phyloP scores from a whole-genome alignment of 2,329 filamentous ascomycete species.

The Cordyceps pruinosa region DNA sequence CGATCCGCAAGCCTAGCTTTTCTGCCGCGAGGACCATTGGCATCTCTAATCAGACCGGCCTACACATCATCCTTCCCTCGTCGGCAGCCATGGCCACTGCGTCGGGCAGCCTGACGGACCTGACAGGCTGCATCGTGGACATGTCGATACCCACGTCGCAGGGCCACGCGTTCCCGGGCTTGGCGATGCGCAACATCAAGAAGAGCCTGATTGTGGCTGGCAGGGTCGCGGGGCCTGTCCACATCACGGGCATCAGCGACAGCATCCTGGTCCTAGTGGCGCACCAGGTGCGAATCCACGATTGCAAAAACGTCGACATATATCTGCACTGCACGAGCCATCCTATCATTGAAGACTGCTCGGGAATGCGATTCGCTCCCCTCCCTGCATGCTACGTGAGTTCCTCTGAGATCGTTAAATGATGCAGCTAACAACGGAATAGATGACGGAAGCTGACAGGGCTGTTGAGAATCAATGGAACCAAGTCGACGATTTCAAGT shows the following conservation, averaged over 20 bases:
- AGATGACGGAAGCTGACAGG: constrained; percentile 25
- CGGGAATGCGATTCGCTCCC: constrained; percentile 68
- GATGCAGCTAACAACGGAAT: constrained; percentile 3
- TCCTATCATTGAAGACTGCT: constrained; percentile 91
- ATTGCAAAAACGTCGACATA: constrained; percentile 71
- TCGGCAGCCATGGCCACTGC: constrained; percentile 65
- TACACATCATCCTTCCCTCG: constrained; percentile 70
- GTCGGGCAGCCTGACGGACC: constrained; percentile 63
- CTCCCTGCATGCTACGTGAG: constrained; percentile 64
- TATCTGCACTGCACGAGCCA: constrained; percentile 77
- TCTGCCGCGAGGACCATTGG: constrained; percentile 53
- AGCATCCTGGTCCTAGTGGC: constrained; percentile 73
- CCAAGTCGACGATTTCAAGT: constrained; percentile 95
- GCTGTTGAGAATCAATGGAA: constrained; percentile 65
- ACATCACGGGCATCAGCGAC: constrained; percentile 68
- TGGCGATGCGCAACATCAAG: constrained; percentile 60
- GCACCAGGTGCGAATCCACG: constrained; percentile 89
- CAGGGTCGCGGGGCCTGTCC: constrained; percentile 69
- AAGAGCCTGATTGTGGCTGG: constrained; percentile 71
- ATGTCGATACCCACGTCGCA: constrained; percentile 58
- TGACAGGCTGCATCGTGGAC: constrained; percentile 69
- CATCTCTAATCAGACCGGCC: constrained; percentile 58
- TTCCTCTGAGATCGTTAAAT: constrained; percentile 15
- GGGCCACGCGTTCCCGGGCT: constrained; percentile 61
- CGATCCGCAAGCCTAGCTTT: constrained; percentile 56